Evolutionary conservation across 768 basidiomycete genomes (phyloP).

Genomic region (Tylopilus rubrobrunneus): DNA sequence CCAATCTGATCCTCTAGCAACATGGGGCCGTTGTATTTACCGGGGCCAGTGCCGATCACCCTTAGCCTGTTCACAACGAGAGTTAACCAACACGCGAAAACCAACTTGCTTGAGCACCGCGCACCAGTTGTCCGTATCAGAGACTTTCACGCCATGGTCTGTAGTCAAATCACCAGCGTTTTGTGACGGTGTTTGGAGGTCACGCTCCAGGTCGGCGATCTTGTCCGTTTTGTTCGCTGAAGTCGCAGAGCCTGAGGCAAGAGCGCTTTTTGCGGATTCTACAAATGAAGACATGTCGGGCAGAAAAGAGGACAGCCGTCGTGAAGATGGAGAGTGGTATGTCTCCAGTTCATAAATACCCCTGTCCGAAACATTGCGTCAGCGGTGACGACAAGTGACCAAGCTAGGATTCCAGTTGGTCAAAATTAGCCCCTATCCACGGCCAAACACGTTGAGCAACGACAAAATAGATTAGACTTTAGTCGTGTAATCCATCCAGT

Average conservation of each 20-base stretch:
- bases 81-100: constrained; percentile 7
- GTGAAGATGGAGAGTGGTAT: neutral
- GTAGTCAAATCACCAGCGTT: constrained; percentile 43
- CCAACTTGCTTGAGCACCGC: neutral
- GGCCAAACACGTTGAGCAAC: neutral
- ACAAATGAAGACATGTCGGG: constrained; percentile 12
- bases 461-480: constrained; percentile 13
- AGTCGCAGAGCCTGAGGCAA: neutral
- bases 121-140: constrained; percentile 66
- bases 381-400: constrained; percentile 14
- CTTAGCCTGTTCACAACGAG: constrained; percentile 44
- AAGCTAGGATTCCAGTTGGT: neutral
- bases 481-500: constrained; percentile 10
- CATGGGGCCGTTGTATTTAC: constrained; percentile 55
- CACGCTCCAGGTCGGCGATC: constrained; percentile 22
- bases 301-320: neutral
- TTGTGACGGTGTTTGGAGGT: constrained; percentile 7
- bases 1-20: constrained; percentile 76
- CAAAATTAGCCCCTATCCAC: neutral
- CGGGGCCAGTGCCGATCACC: constrained; percentile 37
- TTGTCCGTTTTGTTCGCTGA: constrained; percentile 23
- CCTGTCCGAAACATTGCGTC: constrained; percentile 19
- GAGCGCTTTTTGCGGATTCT: constrained; percentile 14
- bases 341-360: constrained; percentile 1
- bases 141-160: constrained; percentile 55